Evolutionary conservation across 2,329 filamentous ascomycete genomes (phyloP), one percentile per base, ranked within the genome.

Genomic region (Chaetoscypha palmicola): DNA sequence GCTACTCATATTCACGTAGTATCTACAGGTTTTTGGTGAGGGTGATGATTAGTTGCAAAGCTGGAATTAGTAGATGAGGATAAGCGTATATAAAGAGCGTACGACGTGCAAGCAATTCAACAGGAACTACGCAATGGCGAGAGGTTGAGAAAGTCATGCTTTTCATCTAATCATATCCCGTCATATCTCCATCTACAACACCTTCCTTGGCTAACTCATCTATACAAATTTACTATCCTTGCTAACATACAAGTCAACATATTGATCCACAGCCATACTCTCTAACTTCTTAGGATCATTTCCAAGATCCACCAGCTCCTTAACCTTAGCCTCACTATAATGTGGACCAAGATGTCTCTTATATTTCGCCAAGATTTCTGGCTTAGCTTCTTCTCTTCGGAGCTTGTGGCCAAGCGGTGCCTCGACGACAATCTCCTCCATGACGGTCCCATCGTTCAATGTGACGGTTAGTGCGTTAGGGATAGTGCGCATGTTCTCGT

Each of bases 401-500:
- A 92, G 74, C 54, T 84, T 83, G 74, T 98, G 92, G 58, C 92
- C 92, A 31, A 98, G 79, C 45, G 92, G 92, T 46, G 92, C 91
- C 73, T 96, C 90, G 43, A 98, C 86, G 38, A 86, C 84, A 48
- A 94, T 81, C 71, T 98, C 92, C 17, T 91, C 83, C 26, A 97
- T 74, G 8, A 92, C 76, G 36, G 89, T 95, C 59, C 92, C 92
- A 64, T 97, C 91, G 66, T 95, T 92, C 57, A 98, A 76, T 60
- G 84, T 91, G 47, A 98, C 90, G 22, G 90, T 96, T 54, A 98
- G 75, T 7, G 90, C 92, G 71, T 98, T 98, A 66, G 89, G 88
- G 69, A 98, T 98, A 67, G 89, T 96, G 59, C 92, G 87, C 72
- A 94, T 86, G 56, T 76, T 72, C 22, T 92, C 88, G 72, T 97